Evolutionary conservation across 2,329 filamentous ascomycete species (phyloP).

Genomic region (Venturia pyrina): DNA sequence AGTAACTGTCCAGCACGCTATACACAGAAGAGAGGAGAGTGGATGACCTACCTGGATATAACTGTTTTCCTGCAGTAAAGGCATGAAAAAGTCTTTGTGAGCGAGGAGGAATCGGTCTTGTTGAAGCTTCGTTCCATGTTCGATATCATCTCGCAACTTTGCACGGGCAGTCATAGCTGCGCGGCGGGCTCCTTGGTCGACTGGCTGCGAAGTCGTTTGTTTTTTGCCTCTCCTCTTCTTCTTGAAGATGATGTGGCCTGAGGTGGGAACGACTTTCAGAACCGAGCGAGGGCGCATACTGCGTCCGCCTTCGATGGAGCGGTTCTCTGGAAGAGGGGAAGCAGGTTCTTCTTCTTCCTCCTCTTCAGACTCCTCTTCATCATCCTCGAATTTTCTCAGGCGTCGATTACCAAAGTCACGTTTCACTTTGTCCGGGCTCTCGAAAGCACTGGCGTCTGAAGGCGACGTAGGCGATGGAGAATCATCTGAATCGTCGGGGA

Average conservation of each 20-base stretch:
- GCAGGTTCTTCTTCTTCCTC: not conserved
- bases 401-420: not conserved
- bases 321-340: not conserved
- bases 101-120: constrained; percentile 36
- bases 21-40: not conserved
- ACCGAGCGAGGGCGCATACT: constrained; percentile 5
- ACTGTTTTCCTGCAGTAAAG: constrained; percentile 34
- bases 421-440: constrained; percentile 6
- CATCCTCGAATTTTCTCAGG: not conserved
- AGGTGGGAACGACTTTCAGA: not conserved
- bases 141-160: constrained; percentile 32
- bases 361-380: not conserved
- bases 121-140: constrained; percentile 31
- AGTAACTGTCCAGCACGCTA: not conserved
- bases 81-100: constrained; percentile 37
- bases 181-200: not conserved
- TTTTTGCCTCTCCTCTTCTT: not conserved
- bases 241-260: not conserved
- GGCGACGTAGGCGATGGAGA: constrained; percentile 2
- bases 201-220: not conserved
- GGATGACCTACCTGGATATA: not conserved
- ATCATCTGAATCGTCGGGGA: constrained; percentile 13
- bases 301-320: not conserved
- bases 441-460: constrained; percentile 8
- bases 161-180: constrained; percentile 28